Percentiles rank a stretch among this genome's conserved stretches.
Conservation (phyloP, 2,329 filamentous ascomycete genomes). For the Stylonectria norvegica region DNA sequence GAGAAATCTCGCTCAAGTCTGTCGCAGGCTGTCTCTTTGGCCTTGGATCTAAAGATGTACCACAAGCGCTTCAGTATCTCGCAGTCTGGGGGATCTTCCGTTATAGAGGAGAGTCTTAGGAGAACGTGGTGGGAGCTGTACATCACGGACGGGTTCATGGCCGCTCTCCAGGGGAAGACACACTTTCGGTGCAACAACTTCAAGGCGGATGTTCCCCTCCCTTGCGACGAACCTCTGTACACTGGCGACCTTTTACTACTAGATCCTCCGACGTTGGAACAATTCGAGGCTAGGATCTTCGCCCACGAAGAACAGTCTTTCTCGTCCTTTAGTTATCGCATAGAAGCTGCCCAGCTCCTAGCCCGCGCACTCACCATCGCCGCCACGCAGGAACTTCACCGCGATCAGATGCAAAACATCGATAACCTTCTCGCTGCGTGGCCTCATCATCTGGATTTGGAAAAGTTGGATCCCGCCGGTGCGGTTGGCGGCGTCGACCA, state of each 20-base stretch:
- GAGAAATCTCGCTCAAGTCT: not conserved
- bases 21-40: conserved; percentile 1
- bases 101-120: conserved; percentile 20
- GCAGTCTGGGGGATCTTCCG: conserved; percentile 3
- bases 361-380: conserved; percentile 15
- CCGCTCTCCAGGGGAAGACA: conserved; percentile 10
- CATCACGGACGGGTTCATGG: conserved; percentile 20
- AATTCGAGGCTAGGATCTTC: conserved; percentile 15
- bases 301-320: conserved; percentile 15
- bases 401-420: conserved; percentile 19
- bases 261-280: conserved; percentile 10
- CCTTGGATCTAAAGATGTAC: conserved; percentile 19
- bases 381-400: conserved; percentile 7
- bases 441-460: conserved; percentile 15
- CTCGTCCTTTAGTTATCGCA: conserved; percentile 22
- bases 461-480: conserved; percentile 18
- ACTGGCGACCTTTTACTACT: conserved; percentile 8
- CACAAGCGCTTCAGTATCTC: conserved; percentile 13
- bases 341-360: conserved; percentile 18
- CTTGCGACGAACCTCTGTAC: conserved; percentile 19
- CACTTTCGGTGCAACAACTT: conserved; percentile 13
- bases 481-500: conserved; percentile 21
- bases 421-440: conserved; percentile 22
- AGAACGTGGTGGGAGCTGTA: conserved; percentile 26
- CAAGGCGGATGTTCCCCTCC: conserved; percentile 14